Evolutionary conservation across 2,329 filamentous ascomycete species (phyloP), one percentile per base, ranked within the genome.

Genomic region (Lecanicillium sp.): DNA sequence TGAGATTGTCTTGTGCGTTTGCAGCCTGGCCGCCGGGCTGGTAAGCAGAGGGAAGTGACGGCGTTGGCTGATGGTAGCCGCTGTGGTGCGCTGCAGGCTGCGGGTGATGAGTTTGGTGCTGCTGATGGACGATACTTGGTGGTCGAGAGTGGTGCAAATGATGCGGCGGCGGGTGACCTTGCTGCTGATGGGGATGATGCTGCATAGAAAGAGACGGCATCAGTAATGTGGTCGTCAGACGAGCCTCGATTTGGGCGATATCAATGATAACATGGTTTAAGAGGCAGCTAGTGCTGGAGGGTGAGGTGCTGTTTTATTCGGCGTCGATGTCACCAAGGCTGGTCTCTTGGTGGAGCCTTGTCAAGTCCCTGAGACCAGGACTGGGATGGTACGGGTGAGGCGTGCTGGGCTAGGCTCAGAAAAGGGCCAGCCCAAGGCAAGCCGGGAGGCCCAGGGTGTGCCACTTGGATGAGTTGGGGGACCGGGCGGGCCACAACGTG

Each of bases 141-240:
- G 83, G 79, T 59, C 84, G 77, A 53, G 80, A 74, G 59, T 84
- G 79, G 50, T 84, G 82, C 50, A 83, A 74, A 57, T 84, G 70
- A 56, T 77, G 74, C 50, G 72, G 63, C 65, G 72, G 68, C 54
- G 78, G 76, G 65, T 81, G 79, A 75, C 81, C 82, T 71, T 84
- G 78, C 60, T 77, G 67, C 61, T 81, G 77, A 69, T 84, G 80
- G 67, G 79, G 74, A 69, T 84, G 81, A 74, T 85, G 81, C 81
- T 87, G 77, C 72, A 76, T 74, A 70, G 66, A 72, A 65, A 69
- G 69, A 62, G 73, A 61, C 65, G 69, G 66, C 66, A 74, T 77
- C 72, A 77, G 73, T 74, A 59, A 60, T 50, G 52, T 54, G 54
- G 59, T 51, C 55, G 59, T 47, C 42, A 45, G 43, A 44, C n/a